These are phyloP conservation scores for Lepidopterella palustris DNA, from an alignment of 495 filamentous ascomycete genomes.

Conservation along the genomic window DNA sequence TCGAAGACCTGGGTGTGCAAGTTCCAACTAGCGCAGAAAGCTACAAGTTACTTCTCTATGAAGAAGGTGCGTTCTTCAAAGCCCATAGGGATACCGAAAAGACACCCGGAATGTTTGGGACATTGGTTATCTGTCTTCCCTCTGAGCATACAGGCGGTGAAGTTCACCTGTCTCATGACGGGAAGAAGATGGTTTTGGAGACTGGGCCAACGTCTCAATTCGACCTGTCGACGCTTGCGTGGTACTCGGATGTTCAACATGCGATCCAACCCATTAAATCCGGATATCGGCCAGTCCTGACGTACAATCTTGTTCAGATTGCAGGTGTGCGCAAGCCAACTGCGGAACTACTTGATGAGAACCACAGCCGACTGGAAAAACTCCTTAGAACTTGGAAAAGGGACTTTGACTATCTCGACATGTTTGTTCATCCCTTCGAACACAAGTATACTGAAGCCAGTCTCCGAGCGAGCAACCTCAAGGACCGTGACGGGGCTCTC, in stretches of 20 bases:
- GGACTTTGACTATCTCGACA: too few species aligned
- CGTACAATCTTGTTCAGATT: slow-evolving; percentile 52
- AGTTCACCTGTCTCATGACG: slow-evolving; percentile 41
- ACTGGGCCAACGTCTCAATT: slow-evolving; percentile 33
- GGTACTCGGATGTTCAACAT: slow-evolving; percentile 49
- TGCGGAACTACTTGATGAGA: too few species aligned
- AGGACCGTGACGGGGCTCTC: too few species aligned
- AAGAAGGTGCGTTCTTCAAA: slow-evolving; percentile 49
- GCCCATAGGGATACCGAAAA: slow-evolving; percentile 51
- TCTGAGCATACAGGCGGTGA: slow-evolving; percentile 49
- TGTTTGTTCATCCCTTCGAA: too few species aligned
- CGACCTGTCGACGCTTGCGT: slow-evolving; percentile 41
- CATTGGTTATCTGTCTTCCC: slow-evolving; percentile 49
- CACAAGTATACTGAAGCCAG: too few species aligned
- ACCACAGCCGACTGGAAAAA: too few species aligned
- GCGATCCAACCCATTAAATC: slow-evolving; percentile 46
- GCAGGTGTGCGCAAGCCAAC: too few species aligned
- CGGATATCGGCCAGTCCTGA: slow-evolving; percentile 48
- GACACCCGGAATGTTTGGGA: slow-evolving; percentile 51
- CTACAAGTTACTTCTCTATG: slow-evolving; percentile 54
- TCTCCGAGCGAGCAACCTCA: too few species aligned
- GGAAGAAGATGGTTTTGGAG: slow-evolving; percentile 34
- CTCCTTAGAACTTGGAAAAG: too few species aligned
- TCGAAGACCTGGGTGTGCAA: slow-evolving; percentile 6
- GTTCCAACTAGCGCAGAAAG: slow-evolving; percentile 37